Conservation (phyloP, 176 grass and related monocot species). For the Musa itinerans region DNA sequence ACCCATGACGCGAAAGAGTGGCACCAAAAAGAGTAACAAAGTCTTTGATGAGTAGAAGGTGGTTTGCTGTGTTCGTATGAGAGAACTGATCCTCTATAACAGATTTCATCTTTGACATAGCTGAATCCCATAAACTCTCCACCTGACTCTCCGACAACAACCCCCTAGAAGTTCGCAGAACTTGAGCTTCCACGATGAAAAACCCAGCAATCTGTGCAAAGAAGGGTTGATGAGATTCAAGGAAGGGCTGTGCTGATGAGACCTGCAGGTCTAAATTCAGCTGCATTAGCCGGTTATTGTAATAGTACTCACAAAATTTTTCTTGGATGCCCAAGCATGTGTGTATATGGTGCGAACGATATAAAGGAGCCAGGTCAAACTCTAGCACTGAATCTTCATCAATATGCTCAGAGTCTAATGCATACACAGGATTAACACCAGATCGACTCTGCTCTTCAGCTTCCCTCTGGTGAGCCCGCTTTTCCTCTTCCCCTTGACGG, state of each 20-base stretch:
- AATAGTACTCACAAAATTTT: constrained; percentile 66
- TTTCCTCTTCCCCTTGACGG: constrained; percentile 45
- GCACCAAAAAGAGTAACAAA: constrained; percentile 54
- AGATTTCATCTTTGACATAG: constrained; percentile 49
- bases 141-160: constrained; percentile 59
- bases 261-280: constrained; percentile 73
- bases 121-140: constrained; percentile 57
- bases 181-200: constrained; percentile 68
- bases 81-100: constrained; percentile 66
- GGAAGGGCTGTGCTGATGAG: constrained; percentile 50
- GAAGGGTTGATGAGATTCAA: constrained; percentile 65
- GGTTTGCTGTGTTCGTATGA: constrained; percentile 41
- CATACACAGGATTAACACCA: constrained; percentile 49
- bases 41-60: constrained; percentile 60
- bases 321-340: constrained; percentile 51
- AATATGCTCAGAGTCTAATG: constrained; percentile 44
- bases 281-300: constrained; percentile 70
- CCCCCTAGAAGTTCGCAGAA: constrained; percentile 58
- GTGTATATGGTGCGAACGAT: constrained; percentile 51
- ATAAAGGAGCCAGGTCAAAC: constrained; percentile 63
- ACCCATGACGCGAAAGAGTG: constrained; percentile 51
- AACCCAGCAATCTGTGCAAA: constrained; percentile 71
- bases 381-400: constrained; percentile 48
- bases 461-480: constrained; percentile 47
- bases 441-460: constrained; percentile 49